These are phyloP conservation scores for Paraconiothyrium sp. DNA, from an alignment of 2,329 filamentous ascomycete species.

Conservation along the genomic window DNA sequence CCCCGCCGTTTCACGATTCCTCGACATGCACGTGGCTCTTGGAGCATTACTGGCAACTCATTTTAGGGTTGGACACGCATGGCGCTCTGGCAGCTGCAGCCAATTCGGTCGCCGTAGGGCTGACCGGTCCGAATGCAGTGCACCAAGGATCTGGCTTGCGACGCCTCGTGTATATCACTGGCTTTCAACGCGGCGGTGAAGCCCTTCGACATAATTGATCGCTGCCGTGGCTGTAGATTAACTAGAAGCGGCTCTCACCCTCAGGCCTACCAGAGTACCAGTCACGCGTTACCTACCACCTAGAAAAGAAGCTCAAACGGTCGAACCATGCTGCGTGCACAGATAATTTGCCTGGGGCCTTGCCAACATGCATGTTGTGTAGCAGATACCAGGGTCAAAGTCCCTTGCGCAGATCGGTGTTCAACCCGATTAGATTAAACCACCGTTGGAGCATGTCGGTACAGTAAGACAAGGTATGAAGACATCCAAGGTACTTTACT, in stretches of 20 bases:
- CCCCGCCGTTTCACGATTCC: background rate
- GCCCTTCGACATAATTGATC: background rate
- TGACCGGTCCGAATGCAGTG: constrained; percentile 2
- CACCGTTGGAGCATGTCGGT: background rate
- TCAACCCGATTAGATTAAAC: background rate
- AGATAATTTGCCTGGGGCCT: background rate
- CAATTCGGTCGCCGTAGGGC: constrained; percentile 14
- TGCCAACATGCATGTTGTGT: background rate
- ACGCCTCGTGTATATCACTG: background rate
- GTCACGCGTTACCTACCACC: background rate
- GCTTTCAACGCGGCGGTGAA: background rate
- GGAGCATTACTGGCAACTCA: background rate
- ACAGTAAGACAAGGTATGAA: constrained; percentile 1
- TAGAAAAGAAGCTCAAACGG: background rate
- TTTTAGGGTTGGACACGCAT: background rate
- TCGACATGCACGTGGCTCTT: constrained; percentile 5
- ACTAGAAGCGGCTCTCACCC: background rate
- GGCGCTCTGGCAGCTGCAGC: constrained; percentile 5
- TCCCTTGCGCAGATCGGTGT: background rate
- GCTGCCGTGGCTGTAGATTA: background rate
- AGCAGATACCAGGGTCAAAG: background rate
- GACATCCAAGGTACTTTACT: background rate
- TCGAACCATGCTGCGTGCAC: background rate
- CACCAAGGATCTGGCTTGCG: constrained; percentile 1
- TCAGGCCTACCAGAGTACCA: background rate